Base-by-base conservation (phyloP, 2,329 filamentous ascomycete genomes). In the Hymenoscyphus infarciens region DNA sequence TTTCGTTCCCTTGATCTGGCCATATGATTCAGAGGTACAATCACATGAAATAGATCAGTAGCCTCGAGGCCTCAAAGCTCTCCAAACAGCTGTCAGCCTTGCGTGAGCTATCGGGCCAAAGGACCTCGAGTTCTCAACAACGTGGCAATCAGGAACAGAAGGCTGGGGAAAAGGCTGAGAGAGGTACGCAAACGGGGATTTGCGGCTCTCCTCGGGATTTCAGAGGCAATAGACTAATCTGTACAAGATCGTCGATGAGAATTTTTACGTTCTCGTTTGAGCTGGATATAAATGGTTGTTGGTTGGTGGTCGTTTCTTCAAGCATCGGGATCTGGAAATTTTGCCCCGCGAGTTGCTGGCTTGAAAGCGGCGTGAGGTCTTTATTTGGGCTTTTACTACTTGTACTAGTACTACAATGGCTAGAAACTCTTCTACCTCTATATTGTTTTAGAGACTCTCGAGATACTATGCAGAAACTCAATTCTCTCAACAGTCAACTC, bases 91-190 rank as follows among this genome's bases (percentile, higher is more conserved):
- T 52, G 45, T 52, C 45, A 27, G 45, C 45, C 45, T 27, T 52
- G 45, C 22, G 22, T 15, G 4, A 13, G 19, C 3, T 22, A 3
- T 25, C 19, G 19, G 45, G 45, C 45, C 45, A 52, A 52, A 25
- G 19, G 45, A 19, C 25, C 2, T 22, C 15, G 10, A 52, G 5
- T 25, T 11, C 8, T 13, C 8, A 22, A 25, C 10, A 52, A 52
- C 45, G 45, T 52, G 45, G 45, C 45, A 52, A 52, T 4, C 45
- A 52, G 45, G 45, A 27, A 52, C 45, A 52, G 45, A 25, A 52
- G 10, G 19, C 45, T 13, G 19, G 5, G 19, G 10, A 5, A 19
- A 52, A 52, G 45, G 45, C 45, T 52, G 19, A 52, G 22, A 52
- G 22, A 52, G 39, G n/a, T n/a, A 42, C 19, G 22, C 3, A 52